Conservation (phyloP, 345 rosid genomes). For the Brassica incana region DNA sequence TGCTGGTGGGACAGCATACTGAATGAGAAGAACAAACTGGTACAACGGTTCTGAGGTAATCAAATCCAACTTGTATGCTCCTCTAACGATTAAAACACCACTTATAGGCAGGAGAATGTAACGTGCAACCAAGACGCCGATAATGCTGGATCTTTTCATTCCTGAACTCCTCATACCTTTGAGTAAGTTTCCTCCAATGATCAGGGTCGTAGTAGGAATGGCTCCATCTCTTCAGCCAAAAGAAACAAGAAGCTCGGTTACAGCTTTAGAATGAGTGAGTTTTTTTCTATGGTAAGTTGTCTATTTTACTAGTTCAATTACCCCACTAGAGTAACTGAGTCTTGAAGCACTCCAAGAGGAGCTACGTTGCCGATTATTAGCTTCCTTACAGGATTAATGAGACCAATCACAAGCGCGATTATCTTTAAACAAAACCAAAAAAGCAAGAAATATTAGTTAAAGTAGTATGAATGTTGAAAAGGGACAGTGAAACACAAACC, state of each 20-base stretch:
- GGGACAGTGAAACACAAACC: conserved; percentile 23
- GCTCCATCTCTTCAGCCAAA: conserved; percentile 56
- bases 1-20: conserved; percentile 75
- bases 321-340: conserved; percentile 58
- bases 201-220: conserved; percentile 60
- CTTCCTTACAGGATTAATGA: conserved; percentile 44
- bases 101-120: conserved; percentile 53
- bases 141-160: conserved; percentile 37
- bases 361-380: conserved; percentile 53
- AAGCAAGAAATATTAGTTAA: background rate
- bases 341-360: conserved; percentile 63
- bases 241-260: background rate
- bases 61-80: conserved; percentile 48
- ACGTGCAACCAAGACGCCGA: conserved; percentile 52
- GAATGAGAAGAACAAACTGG: conserved; percentile 61
- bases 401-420: conserved; percentile 53
- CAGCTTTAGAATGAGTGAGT: background rate
- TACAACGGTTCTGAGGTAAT: conserved; percentile 59
- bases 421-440: conserved; percentile 40
- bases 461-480: background rate
- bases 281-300: background rate
- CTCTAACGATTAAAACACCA: conserved; percentile 58
- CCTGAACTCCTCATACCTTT: conserved; percentile 61
- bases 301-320: conserved; percentile 26
- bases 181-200: conserved; percentile 62